Evolutionary conservation across 1,284 basidiomycete species (phyloP), one percentile per base, ranked within the genome.

Genomic region (Calocybe gambosa): DNA sequence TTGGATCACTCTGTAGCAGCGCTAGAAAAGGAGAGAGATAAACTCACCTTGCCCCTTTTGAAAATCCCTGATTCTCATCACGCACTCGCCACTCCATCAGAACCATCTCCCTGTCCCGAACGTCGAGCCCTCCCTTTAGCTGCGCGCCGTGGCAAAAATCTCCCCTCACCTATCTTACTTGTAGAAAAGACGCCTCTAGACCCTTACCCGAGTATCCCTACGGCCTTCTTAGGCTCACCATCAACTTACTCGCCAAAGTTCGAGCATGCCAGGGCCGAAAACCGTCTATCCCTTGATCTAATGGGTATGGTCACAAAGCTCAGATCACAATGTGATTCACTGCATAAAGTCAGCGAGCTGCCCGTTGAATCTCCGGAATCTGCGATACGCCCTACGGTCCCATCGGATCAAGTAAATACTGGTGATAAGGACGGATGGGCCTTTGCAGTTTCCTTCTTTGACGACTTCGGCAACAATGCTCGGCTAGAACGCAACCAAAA

Each of bases 191-290:
- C 53, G n/a, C 54, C 58, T 16, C 53, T 55, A 39, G 53, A 57
- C 50, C 52, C 68, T 33, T 82, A 83, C 60, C 79, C 82, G 28
- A 69, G 68, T 43, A 78, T 83, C 36, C 82, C 82, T 13, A 77
- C 78, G 16, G 75, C 80, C 10, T 82, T 83, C 61, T 61, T 74
- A 15, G 78, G 80, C 3, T 73, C 77, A n/a, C 70, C 76, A 2
- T 67, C 70, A 13, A 52, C 63, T 31, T 69, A 75, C 55, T 67
- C 66, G n/a, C 67, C 75, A 9, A 58, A 62, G 31, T 68, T 69
- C 44, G 67, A 73, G 33, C 55, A 59, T 31, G 49, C 52, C 16
- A 55, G 55, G 31, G 33, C 54, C 16, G 44, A 51, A 18, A 56
- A 55, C 23, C 58, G 58, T 25, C 59, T 60, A 40, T 61, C 66